Base-by-base conservation (phyloP, 2,329 filamentous ascomycete species). In the Grosmannia huntii region DNA sequence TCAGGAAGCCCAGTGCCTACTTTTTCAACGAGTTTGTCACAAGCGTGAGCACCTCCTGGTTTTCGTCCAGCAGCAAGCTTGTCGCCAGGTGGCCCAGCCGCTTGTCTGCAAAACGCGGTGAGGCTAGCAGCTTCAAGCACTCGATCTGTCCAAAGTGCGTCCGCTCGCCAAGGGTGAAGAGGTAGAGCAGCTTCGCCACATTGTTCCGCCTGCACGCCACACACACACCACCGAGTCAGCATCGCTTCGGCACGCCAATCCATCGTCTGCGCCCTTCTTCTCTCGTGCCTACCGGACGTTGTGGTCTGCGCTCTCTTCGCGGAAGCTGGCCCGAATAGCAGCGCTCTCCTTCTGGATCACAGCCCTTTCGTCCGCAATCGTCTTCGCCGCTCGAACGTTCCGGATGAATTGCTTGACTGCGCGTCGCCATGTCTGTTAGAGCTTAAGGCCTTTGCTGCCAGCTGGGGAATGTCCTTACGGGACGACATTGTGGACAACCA, bases 101-200 rank as follows among this genome's bases (percentile, higher is more conserved):
- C 76, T 99, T 99, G 78, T 99, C 94, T 65, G 94, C 94, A 69
- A 99, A 99, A 60, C 92, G 89, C 64, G 95, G 91, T 48, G 94
- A 99, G 60, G 94, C 94, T 60, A 99, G 82, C 55, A 99, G 83
- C 75, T 99, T 99, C 68, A 99, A 81, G 73, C 94, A 99, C 83
- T 99, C 94, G 70, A 99, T 99, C 78, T 99, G 94, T 56, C 94
- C 94, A 71, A 99, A 99, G 74, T 99, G 94, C 59, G 94, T 99
- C 68, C 94, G 84, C 75, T 99, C 94, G 63, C 94, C 94, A 49
- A 99, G 81, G 1, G 94, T 99, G 73, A 99, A 99, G 61, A 99
- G 89, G 71, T 99, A 99, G 46, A 99, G 82, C 41, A 99, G 83
- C 74, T 99, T 99, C 60, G 94, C 91, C 67, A 99, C 94, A 81